phyloP scores from a whole-genome alignment of 2,329 filamentous ascomycete genomes.

The Ophiostoma ips region DNA sequence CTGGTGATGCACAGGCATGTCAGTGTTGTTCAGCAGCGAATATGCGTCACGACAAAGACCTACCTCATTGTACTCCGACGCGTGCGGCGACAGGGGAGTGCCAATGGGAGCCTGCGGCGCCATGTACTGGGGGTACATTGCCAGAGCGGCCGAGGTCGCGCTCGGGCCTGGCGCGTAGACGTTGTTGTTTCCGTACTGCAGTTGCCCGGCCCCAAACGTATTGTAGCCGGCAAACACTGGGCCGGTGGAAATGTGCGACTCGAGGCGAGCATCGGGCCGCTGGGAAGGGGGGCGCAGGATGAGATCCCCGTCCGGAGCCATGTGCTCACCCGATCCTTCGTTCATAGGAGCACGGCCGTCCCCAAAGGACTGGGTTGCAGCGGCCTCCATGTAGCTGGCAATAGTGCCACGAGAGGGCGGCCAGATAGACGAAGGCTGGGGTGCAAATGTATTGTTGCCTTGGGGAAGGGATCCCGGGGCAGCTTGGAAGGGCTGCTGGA shows the following conservation, averaged over 20 bases:
- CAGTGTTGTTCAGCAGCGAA: background rate
- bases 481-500: conserved; percentile 9
- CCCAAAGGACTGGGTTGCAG: conserved; percentile 14
- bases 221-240: conserved; percentile 22
- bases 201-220: conserved; percentile 16
- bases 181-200: conserved; percentile 17
- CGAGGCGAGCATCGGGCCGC: conserved; percentile 34
- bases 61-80: conserved; percentile 58
- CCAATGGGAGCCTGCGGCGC: conserved; percentile 39
- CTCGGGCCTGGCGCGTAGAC: conserved; percentile 15
- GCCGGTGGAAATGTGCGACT: conserved; percentile 23
- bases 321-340: conserved; percentile 30
- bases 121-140: conserved; percentile 33
- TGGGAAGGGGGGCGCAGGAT: conserved; percentile 27
- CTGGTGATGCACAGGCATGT: background rate
- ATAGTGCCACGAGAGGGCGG: conserved; percentile 27
- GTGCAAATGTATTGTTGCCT: conserved; percentile 17
- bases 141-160: conserved; percentile 26
- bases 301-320: conserved; percentile 35
- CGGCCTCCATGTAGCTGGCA: conserved; percentile 26
- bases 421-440: conserved; percentile 32
- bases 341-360: conserved; percentile 24
- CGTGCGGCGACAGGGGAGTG: conserved; percentile 57
- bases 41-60: conserved; percentile 13
- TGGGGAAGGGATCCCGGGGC: conserved; percentile 17